Percentiles rank a stretch among this genome's conserved stretches.
Evolutionary conservation across 805 yeast genomes (phyloP).

Genomic region (Saccharomycopsis javanensis): DNA sequence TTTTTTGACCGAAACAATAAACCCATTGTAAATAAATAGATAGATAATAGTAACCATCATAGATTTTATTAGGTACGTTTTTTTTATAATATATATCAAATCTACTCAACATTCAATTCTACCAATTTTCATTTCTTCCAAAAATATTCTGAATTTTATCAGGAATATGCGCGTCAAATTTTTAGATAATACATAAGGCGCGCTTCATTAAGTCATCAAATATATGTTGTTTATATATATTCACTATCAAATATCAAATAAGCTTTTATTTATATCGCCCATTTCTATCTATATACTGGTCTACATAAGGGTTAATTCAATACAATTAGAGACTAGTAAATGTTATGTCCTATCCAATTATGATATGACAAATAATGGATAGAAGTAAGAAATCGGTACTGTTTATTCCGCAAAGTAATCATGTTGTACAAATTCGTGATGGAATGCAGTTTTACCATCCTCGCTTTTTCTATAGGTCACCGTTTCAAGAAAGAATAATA

Average conservation of each 20-base stretch:
- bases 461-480: constrained; percentile 10
- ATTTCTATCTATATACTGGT: too few species aligned
- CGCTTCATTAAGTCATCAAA: background rate
- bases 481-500: constrained; percentile 5
- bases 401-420: constrained; percentile 15
- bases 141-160: too few species aligned
- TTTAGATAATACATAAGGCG: background rate
- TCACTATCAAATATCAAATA: too few species aligned
- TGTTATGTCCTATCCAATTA: background rate
- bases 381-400: background rate
- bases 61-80: background rate
- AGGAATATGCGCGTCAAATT: background rate
- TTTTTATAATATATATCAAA: too few species aligned
- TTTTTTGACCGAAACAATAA: background rate
- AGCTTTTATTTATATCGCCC: too few species aligned
- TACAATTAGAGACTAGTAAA: too few species aligned
- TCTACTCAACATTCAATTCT: too few species aligned
- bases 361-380: background rate
- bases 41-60: background rate
- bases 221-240: background rate
- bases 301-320: too few species aligned
- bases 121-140: too few species aligned
- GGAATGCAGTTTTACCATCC: constrained; percentile 12
- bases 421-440: background rate
- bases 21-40: background rate